These are phyloP conservation scores for Kodamaea kakaduensis DNA, from an alignment of 805 yeast species.

Conservation along the genomic window DNA sequence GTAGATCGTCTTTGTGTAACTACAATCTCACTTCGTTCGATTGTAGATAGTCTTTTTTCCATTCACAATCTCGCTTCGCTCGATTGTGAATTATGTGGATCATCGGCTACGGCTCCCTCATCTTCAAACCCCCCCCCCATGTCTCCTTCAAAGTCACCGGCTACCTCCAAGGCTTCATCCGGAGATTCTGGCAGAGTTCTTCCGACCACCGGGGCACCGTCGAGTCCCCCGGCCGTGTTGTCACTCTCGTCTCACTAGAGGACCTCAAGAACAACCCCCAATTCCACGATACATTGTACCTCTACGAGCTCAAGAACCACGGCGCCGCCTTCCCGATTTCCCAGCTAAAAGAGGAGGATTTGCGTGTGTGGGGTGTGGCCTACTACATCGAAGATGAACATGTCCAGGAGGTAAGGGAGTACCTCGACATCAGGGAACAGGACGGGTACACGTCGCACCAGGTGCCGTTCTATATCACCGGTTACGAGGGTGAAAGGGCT, in stretches of 20 bases:
- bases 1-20: too few relatives aligned
- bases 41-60: too few relatives aligned
- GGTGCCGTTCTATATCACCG: constrained; percentile 56
- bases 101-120: constrained; percentile 85
- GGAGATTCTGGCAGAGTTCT: constrained; percentile 90
- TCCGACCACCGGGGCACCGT: constrained; percentile 90
- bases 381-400: constrained; percentile 69
- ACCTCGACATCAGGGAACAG: constrained; percentile 80
- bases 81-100: too few relatives aligned
- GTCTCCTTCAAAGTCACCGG: constrained; percentile 64
- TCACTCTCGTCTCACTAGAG: constrained; percentile 63
- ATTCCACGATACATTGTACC: constrained; percentile 42
- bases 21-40: too few relatives aligned
- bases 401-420: constrained; percentile 58
- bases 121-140: constrained; percentile 86
- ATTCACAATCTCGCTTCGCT: too few relatives aligned
- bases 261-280: constrained; percentile 41
- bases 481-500: constrained; percentile 7
- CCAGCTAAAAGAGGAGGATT: constrained; percentile 36
- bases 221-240: constrained; percentile 84
- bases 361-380: constrained; percentile 75
- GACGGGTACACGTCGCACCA: constrained; percentile 77
- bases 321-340: constrained; percentile 2
- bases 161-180: constrained; percentile 64
- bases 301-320: constrained; percentile 23